Evolutionary conservation across 108 stramenopile genomes (phyloP).

Genomic region (Cyclotella sp.): DNA sequence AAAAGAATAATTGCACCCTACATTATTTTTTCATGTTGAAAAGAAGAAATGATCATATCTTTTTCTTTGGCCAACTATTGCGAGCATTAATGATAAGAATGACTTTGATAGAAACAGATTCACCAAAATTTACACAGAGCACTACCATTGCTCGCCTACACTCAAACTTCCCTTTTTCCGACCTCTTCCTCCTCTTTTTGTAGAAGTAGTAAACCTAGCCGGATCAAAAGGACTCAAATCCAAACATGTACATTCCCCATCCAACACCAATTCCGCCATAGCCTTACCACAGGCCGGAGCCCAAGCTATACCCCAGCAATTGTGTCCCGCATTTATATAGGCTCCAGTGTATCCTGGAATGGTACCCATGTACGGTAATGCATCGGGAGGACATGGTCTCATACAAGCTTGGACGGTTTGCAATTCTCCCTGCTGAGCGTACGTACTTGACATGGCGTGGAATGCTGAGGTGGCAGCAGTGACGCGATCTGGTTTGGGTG

Average conservation of each 20-base stretch:
- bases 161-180: conserved; percentile 66
- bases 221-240: conserved; percentile 80
- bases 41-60: too few species aligned
- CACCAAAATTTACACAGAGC: background rate
- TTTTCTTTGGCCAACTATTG: too few species aligned
- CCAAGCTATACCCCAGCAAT: conserved; percentile 99
- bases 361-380: conserved; percentile 90
- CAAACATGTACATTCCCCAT: conserved; percentile 64
- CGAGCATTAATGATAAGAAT: too few species aligned
- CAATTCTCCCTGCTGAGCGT: conserved; percentile 66
- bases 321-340: conserved; percentile 94
- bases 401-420: conserved; percentile 58
- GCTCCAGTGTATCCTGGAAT: conserved; percentile 85
- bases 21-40: too few species aligned
- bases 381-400: conserved; percentile 90
- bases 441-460: conserved; percentile 70
- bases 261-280: conserved; percentile 90
- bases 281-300: conserved; percentile 91
- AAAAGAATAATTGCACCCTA: too few species aligned
- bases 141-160: conserved; percentile 90
- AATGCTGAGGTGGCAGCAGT: conserved; percentile 79
- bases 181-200: conserved; percentile 66
- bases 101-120: too few species aligned
- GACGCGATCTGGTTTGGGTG: conserved; percentile 84
- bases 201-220: conserved; percentile 59